Base-by-base conservation (phyloP, 352 stramenopile genomes). In the Globisporangium splendens region DNA sequence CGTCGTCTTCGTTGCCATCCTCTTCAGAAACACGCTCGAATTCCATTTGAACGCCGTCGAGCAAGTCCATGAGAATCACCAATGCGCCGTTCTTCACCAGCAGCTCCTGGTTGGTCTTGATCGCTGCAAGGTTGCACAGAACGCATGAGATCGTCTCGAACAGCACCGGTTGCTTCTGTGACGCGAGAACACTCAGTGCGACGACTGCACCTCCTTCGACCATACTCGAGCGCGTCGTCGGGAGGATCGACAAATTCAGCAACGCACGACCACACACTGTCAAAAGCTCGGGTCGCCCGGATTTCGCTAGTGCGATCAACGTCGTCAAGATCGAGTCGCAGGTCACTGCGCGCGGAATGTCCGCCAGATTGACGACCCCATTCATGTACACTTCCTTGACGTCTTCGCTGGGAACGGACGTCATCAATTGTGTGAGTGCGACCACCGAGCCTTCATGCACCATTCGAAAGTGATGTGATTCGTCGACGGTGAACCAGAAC, bases 191-290 rank as follows among this genome's bases (percentile, higher is more conserved):
- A 50, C 75, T 69, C 2, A 94, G 59, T 35, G 76, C 83, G 8
- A 62, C 48, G 42, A 94, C 65, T 3, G 69, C 81, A 39, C 84
- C 84, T 56, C 93, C 84, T 55, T 94, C 84, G 22, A 94, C 73
- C 60, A 93, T 74, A 18, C 73, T 70, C 1, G 75, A 70, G 20
- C 85, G 82, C 10, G 85, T 93, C 20, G 83, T 90, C 3, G 81
- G 80, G 17, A 91, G 51, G 38, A 94, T 89, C 15, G 85, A 94
- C 21, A 94, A 66, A 46, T 93, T 94, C 2, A 94, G 57, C 15
- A 93, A 54, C 31, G 77, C 82, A 48, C 84, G 79, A 38, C 76
- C 77, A 58, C 77, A 89, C 2, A 63, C 62, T 21, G 58, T 63
- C 17, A 64, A 62, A 3, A 72, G 70, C 18, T 54, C 57, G 7